Evolutionary conservation across 345 rosid species (phyloP).

Genomic region (Eucalyptus fibrosa): DNA sequence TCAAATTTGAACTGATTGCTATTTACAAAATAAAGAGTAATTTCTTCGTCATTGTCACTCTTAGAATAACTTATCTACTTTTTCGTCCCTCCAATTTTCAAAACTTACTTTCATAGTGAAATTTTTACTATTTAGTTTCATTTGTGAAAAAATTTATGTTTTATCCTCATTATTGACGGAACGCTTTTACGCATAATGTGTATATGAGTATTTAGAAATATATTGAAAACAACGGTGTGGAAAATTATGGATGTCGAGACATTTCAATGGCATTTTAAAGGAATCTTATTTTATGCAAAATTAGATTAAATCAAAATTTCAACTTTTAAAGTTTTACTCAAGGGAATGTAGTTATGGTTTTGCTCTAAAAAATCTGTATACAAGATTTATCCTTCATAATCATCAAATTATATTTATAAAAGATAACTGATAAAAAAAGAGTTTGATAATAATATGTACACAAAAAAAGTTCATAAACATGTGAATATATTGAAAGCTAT

Average conservation of each 20-base stretch:
- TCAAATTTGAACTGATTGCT: not conserved
- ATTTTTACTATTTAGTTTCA: not conserved
- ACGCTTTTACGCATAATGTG: not conserved
- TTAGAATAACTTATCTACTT: not conserved
- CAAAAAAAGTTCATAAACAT: not conserved
- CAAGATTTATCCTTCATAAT: not conserved
- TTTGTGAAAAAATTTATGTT: not conserved
- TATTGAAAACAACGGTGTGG: not conserved
- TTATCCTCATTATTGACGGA: fast-evolving
- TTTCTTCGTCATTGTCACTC: not conserved
- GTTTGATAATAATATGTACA: not conserved
- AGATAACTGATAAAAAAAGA: not conserved
- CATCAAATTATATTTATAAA: not conserved
- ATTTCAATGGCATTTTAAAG: not conserved
- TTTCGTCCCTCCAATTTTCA: not conserved
- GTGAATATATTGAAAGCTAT: not conserved
- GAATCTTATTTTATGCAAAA: not conserved
- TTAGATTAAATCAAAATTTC: not conserved
- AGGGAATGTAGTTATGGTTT: not conserved
- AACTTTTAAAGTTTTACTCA: not conserved
- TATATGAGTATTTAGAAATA: not conserved
- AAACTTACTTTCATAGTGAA: not conserved
- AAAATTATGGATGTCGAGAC: not conserved
- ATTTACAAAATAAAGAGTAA: not conserved
- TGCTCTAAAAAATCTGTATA: not conserved